These are phyloP conservation scores for Phyllosticta citribraziliensis DNA, from an alignment of 2,329 filamentous ascomycete genomes.

Conservation along the genomic window DNA sequence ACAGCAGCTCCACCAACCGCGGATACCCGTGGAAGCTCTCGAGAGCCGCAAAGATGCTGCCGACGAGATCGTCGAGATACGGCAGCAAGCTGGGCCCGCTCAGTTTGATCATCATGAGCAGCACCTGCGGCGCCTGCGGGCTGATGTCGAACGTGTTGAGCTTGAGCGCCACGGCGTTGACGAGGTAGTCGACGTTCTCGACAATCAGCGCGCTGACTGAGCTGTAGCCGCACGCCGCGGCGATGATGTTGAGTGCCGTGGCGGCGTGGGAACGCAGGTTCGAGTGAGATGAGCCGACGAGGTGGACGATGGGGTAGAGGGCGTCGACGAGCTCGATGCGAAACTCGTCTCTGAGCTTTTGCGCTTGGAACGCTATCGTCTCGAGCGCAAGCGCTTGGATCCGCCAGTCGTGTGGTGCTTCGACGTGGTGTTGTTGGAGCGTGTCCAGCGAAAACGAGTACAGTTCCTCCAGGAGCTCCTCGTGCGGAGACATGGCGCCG, in stretches of 20 bases:
- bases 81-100: conserved; percentile 74
- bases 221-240: conserved; percentile 61
- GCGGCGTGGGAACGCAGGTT: conserved; percentile 73
- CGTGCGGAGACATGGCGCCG: conserved; percentile 15
- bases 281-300: conserved; percentile 62
- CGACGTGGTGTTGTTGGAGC: conserved; percentile 37
- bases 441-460: conserved; percentile 59
- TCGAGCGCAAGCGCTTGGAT: conserved; percentile 73
- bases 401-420: conserved; percentile 52
- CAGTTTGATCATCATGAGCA: conserved; percentile 88
- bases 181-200: conserved; percentile 89
- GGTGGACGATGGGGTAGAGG: conserved; percentile 83
- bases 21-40: conserved; percentile 94
- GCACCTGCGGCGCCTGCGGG: conserved; percentile 78
- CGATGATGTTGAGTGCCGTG: conserved; percentile 70
- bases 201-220: conserved; percentile 72
- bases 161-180: conserved; percentile 82
- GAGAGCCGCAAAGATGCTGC: conserved; percentile 84
- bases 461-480: conserved; percentile 47
- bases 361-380: conserved; percentile 65
- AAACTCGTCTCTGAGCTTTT: conserved; percentile 57
- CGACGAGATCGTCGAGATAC: conserved; percentile 83
- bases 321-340: conserved; percentile 80
- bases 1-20: conserved; percentile 72
- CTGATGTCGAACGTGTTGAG: conserved; percentile 89